Evolutionary conservation across 169 alveolate species (phyloP).

Genomic region (Plasmodium cynomolgi): DNA sequence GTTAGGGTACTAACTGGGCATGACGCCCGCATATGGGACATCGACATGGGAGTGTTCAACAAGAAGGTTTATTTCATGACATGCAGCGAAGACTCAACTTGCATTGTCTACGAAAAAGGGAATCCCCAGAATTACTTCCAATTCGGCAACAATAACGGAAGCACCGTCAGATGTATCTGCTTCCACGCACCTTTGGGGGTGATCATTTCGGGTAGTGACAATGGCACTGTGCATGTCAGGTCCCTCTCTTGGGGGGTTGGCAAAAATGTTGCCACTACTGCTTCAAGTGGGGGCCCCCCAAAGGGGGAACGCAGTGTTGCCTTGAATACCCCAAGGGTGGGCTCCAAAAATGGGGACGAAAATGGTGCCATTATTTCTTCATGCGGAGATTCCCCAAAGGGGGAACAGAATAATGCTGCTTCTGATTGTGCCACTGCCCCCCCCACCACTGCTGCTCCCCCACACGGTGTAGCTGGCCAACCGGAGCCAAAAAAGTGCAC

Average conservation of each 20-base stretch:
- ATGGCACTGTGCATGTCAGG: constrained; percentile 32
- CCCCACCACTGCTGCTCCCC: neutral
- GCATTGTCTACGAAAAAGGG: constrained; percentile 26
- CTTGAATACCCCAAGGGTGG: neutral
- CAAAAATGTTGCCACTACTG: neutral
- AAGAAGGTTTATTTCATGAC: constrained; percentile 34
- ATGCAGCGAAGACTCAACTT: constrained; percentile 66
- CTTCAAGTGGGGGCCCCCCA: neutral
- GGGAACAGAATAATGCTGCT: neutral
- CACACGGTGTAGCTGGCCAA: neutral
- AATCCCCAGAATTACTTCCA: neutral
- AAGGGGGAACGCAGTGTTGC: neutral
- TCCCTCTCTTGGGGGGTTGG: neutral
- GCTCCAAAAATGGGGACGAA: neutral
- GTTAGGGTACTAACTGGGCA: constrained; percentile 40
- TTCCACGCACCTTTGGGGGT: neutral
- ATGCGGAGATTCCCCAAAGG: neutral
- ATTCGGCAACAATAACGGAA: constrained; percentile 22
- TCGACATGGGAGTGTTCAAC: constrained; percentile 35
- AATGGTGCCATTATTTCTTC: neutral
- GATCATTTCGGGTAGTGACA: constrained; percentile 18
- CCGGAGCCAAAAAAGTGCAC: neutral
- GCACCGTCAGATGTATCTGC: constrained; percentile 47
- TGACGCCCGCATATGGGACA: constrained; percentile 70
- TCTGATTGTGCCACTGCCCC: too few relatives aligned